phyloP scores from a whole-genome alignment of 768 basidiomycete species.

The Kwoniella botswanensis region DNA sequence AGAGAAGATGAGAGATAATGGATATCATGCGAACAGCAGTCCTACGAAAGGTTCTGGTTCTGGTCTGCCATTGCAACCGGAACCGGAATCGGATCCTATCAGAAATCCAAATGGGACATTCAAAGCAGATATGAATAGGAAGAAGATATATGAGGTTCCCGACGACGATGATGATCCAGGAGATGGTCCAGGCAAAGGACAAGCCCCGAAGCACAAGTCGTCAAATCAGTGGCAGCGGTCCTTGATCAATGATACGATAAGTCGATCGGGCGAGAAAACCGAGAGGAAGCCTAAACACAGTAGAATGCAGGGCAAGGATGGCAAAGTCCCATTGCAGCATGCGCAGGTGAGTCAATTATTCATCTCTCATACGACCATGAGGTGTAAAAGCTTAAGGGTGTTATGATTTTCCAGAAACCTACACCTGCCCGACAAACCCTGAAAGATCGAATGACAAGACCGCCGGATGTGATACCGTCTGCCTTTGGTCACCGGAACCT shows the following conservation, averaged over 20 bases:
- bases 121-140: background rate
- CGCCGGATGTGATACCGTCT: background rate
- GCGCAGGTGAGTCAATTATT: too few relatives aligned
- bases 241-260: background rate
- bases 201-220: background rate
- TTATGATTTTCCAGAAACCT: background rate
- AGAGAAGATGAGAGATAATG: background rate
- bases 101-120: background rate
- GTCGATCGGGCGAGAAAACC: background rate
- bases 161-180: background rate
- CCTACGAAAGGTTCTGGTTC: background rate
- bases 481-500: too few relatives aligned
- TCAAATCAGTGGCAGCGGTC: background rate
- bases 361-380: too few relatives aligned
- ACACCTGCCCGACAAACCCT: background rate
- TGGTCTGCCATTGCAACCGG: background rate
- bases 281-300: background rate
- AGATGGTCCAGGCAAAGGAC: background rate
- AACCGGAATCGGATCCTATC: background rate
- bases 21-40: background rate
- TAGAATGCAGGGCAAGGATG: constrained; percentile 15
- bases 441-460: background rate
- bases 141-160: background rate
- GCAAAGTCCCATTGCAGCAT: background rate
- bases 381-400: too few relatives aligned